Base-by-base conservation (phyloP, 2,329 filamentous ascomycete genomes). In the Huntiella moniliformis region DNA sequence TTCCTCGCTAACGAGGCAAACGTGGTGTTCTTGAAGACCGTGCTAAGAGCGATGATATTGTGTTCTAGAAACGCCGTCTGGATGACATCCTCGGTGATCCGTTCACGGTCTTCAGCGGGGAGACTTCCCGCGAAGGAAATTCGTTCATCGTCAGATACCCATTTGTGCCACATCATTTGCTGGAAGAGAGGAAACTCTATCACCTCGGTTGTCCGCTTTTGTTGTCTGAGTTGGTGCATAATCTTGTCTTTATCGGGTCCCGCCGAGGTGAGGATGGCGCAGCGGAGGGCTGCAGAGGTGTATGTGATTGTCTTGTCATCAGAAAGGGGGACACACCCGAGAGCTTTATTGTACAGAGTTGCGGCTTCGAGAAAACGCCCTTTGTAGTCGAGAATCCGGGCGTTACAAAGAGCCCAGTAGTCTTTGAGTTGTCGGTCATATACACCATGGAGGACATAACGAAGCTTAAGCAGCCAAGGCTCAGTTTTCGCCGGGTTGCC, bases 81-180 rank as follows among this genome's bases (percentile, higher is more conserved):
- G 22, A 28, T 28, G 7, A 8, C 22, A 7, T 28, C 22, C 22
- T 28, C 7, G 7, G 22, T 28, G 22, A 28, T 28, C 10, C 22
- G 7, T 10, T 28, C 22, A 60, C 85, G 88, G 63, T 98, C 91
- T 62, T 98, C 91, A 16, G 83, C 80, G 47, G 77, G 72, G 42
- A 98, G 68, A 44, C 77, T 79, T 54, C 81, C 68, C 0, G 87
- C 81, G 57, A 98, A 98, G 46, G 82, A 78, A 34, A 78, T 75
- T 37, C 95, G 85, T 63, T 98, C 91, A n/a, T 69, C 72, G 0
- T 80, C 75, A 1, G 75, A 74, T 42, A 98, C 69, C 3, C 98
- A 68, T 4, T 87, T 76, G 61, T 96, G 85, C 42, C 96, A 70
- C 61, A 93, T 94, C 75, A 98, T 96, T 67, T 96, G 96, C 66